Percentiles rank a stretch among this genome's conserved stretches.
Conservation (phyloP, 2,329 filamentous ascomycete species). For the Cylindrodendrum hubeiense region DNA sequence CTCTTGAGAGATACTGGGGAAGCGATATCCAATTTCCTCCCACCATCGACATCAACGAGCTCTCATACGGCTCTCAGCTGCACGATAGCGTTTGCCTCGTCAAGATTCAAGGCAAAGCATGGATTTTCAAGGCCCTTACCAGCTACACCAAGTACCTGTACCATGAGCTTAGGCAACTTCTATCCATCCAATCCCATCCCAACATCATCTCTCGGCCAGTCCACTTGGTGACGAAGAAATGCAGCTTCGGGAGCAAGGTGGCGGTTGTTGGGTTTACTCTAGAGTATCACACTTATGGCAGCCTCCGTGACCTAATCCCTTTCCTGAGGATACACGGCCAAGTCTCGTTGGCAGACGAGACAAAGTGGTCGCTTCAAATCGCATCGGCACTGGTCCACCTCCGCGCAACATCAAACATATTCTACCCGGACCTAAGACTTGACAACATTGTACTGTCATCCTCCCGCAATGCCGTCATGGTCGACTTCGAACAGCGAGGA, state of each 20-base stretch:
- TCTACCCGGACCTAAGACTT: conserved; percentile 70
- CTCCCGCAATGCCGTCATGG: conserved; percentile 62
- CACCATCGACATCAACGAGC: conserved; percentile 60
- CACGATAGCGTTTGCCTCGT: conserved; percentile 72
- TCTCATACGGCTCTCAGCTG: conserved; percentile 66
- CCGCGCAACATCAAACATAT: conserved; percentile 57
- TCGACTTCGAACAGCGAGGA: conserved; percentile 73
- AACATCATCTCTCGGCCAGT: conserved; percentile 65
- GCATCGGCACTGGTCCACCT: conserved; percentile 64
- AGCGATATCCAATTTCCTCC: conserved; percentile 56
- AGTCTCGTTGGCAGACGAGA: conserved; percentile 58
- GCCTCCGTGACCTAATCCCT: conserved; percentile 67
- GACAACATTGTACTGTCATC: conserved; percentile 69
- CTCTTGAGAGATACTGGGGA: conserved; percentile 59
- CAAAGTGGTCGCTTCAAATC: conserved; percentile 67
- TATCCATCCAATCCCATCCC: conserved; percentile 63
- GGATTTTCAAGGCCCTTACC: conserved; percentile 70
- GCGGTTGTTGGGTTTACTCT: conserved; percentile 70
- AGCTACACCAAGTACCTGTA: conserved; percentile 72
- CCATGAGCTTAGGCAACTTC: conserved; percentile 69
- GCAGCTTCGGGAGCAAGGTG: conserved; percentile 67
- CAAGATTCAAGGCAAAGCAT: conserved; percentile 54
- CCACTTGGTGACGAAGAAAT: conserved; percentile 68
- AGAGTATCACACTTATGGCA: conserved; percentile 65
- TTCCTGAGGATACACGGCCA: conserved; percentile 60